Conservation (phyloP, 1,284 basidiomycete species). For the Trametes versicolor region DNA sequence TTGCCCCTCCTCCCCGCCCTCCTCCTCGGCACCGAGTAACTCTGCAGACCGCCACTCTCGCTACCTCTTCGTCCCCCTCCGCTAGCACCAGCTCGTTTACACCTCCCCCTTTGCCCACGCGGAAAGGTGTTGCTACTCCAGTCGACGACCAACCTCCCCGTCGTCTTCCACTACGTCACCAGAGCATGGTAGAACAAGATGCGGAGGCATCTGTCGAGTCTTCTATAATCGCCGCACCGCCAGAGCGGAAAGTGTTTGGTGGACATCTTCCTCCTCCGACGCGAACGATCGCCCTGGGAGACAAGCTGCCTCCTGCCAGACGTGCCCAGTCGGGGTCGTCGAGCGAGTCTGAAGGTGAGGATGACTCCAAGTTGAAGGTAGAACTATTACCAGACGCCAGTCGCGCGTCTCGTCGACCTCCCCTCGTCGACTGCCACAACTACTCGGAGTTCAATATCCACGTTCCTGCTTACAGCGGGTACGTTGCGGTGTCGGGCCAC, state of each 20-base stretch:
- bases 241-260: constrained; percentile 59
- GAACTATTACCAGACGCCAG: constrained; percentile 86
- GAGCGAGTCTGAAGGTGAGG: constrained; percentile 55
- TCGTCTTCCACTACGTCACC: constrained; percentile 30
- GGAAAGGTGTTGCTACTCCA: constrained; percentile 33
- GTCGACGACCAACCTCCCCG: constrained; percentile 34
- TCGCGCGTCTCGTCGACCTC: constrained; percentile 83
- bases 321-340: constrained; percentile 58
- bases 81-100: constrained; percentile 29
- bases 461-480: constrained; percentile 64
- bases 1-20: constrained; percentile 40
- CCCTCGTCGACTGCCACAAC: constrained; percentile 55
- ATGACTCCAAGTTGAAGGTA: constrained; percentile 45
- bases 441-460: constrained; percentile 60
- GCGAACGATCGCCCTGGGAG: constrained; percentile 72
- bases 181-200: constrained; percentile 31
- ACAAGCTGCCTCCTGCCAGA: constrained; percentile 69
- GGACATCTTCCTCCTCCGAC: constrained; percentile 72
- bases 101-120: constrained; percentile 46
- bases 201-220: constrained; percentile 12
- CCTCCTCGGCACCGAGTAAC: constrained; percentile 42
- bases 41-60: constrained; percentile 24
- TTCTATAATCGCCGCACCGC: constrained; percentile 24
- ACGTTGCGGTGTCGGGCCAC: constrained; percentile 69
- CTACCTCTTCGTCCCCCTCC: constrained; percentile 25